Conservation (phyloP, 257 asterid genomes). For the Solanum commersonii region DNA sequence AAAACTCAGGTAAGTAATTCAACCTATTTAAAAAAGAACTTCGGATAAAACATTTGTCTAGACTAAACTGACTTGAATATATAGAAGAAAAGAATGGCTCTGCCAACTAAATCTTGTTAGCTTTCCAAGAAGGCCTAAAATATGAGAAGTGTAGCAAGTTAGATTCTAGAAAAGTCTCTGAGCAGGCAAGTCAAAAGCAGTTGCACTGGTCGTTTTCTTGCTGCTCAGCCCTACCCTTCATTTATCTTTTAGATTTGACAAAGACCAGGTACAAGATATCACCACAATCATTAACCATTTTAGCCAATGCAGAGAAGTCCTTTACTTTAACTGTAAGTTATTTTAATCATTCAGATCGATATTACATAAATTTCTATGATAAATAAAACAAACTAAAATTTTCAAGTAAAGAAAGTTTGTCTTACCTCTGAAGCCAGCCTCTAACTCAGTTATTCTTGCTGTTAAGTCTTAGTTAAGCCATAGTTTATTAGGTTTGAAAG, state of each 20-base stretch:
- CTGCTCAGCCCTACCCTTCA: neutral
- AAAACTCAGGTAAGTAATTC: neutral
- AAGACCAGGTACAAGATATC: neutral
- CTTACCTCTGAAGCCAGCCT: neutral
- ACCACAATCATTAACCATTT: neutral
- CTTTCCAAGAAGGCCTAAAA: neutral
- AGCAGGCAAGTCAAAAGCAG: neutral
- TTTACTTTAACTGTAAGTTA: neutral
- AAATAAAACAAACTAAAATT: neutral
- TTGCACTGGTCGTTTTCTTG: neutral
- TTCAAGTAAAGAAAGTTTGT: neutral
- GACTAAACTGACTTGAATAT: neutral
- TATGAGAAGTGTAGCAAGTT: neutral
- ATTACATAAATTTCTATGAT: neutral
- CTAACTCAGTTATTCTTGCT: neutral
- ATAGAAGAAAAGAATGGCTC: neutral
- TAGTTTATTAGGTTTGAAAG: neutral
- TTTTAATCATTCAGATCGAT: neutral
- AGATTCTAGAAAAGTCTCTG: neutral
- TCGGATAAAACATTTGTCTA: neutral
- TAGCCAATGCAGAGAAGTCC: neutral
- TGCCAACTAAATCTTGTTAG: neutral
- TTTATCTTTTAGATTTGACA: neutral
- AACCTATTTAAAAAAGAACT: neutral
- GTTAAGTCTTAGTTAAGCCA: neutral